These are phyloP conservation scores for Phaseolus coccineus DNA, from an alignment of 331 rosid genomes.

Conservation along the genomic window DNA sequence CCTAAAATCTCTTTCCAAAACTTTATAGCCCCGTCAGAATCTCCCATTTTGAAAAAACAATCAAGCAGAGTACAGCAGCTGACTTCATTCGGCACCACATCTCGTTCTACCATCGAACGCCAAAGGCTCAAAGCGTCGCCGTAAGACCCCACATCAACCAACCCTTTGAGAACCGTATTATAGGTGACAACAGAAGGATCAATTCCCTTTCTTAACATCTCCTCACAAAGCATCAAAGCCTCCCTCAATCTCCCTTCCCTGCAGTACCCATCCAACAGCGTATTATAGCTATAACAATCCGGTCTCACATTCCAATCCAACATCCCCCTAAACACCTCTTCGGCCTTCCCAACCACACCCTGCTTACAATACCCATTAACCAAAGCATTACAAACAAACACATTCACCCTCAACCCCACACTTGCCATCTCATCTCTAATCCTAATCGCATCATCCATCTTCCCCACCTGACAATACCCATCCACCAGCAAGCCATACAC, in stretches of 20 bases:
- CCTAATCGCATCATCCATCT: constrained; percentile 77
- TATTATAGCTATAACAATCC: constrained; percentile 76
- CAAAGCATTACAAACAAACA: constrained; percentile 75
- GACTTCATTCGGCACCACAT: constrained; percentile 69
- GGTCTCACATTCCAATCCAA: constrained; percentile 67
- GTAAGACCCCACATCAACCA: constrained; percentile 55
- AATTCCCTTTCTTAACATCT: constrained; percentile 65
- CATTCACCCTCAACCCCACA: constrained; percentile 66
- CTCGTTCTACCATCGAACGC: constrained; percentile 64
- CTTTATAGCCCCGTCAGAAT: constrained; percentile 56
- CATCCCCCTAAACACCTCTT: constrained; percentile 58
- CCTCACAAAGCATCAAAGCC: constrained; percentile 74
- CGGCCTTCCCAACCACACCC: constrained; percentile 58
- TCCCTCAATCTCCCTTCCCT: constrained; percentile 55
- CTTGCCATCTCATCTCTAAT: constrained; percentile 67
- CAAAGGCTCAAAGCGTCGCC: constrained; percentile 70
- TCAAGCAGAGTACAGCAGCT: constrained; percentile 81
- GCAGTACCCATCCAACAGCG: constrained; percentile 73
- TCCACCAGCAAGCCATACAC: constrained; percentile 60
- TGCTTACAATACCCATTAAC: constrained; percentile 77
- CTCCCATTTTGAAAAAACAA: constrained; percentile 70
- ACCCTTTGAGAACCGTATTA: constrained; percentile 75
- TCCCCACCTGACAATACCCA: constrained; percentile 73
- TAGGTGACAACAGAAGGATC: constrained; percentile 68
- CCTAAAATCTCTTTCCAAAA: constrained; percentile 76